phyloP scores from a whole-genome alignment of 345 rosid genomes.

The Lumnitzera littorea region DNA sequence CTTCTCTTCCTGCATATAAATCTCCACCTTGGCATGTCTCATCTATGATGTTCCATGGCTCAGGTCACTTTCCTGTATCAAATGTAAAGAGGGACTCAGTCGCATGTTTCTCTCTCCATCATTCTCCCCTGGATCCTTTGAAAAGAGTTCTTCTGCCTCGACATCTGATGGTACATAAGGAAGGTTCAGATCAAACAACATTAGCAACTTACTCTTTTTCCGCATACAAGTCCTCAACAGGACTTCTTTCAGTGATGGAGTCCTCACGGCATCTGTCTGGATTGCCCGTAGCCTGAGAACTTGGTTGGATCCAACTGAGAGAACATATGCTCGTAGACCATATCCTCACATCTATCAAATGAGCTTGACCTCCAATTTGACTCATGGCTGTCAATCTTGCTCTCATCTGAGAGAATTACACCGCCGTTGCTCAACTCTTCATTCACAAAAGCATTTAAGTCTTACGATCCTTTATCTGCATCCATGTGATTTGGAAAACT shows the following conservation, averaged over 20 bases:
- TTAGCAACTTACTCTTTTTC: slow-evolving; percentile 18
- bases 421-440: slow-evolving; percentile 34
- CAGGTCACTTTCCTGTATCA: slow-evolving; percentile 19
- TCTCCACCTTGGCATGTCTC: no score
- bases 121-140: slow-evolving; percentile 17
- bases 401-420: slow-evolving; percentile 4
- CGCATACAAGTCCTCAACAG: slow-evolving; percentile 16
- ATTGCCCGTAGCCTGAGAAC: slow-evolving; percentile 31
- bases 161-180: slow-evolving; percentile 34
- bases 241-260: slow-evolving; percentile 5
- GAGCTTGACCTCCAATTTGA: slow-evolving; percentile 19
- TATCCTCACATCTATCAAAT: slow-evolving; percentile 9
- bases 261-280: slow-evolving; percentile 26
- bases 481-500: slow-evolving; percentile 14
- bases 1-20: no score
- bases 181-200: slow-evolving; percentile 44
- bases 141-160: slow-evolving; percentile 20
- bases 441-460: slow-evolving; percentile 21
- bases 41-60: slow-evolving; percentile 7
- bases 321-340: slow-evolving; percentile 5
- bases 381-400: neutral
- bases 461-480: slow-evolving; percentile 17
- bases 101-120: slow-evolving; percentile 22
- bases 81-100: slow-evolving; percentile 18
- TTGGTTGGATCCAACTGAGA: slow-evolving; percentile 20